Base-by-base conservation (phyloP, 805 yeast species). In the Ogataea populi-albae region DNA sequence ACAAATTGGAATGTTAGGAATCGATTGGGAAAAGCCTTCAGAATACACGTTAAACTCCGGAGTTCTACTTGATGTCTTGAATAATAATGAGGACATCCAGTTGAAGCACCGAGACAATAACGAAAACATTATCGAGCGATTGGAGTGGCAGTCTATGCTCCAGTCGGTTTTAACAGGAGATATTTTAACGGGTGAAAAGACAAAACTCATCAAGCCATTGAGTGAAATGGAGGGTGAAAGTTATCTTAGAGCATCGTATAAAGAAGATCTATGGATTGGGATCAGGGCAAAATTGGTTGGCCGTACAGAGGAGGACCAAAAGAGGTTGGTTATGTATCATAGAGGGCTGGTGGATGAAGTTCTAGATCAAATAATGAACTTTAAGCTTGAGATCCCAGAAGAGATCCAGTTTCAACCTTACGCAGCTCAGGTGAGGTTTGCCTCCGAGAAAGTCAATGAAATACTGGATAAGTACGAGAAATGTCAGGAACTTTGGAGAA, bases 81-180 rank as follows among this genome's bases (percentile, higher is more conserved):
- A 59, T 23, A 55, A 50, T 26, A 47, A 73, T 60, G 62, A 61
- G 40, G 64, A 61, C 34, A 57, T 57, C 17, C 62, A 59, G 28
- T 34, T 60, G 12, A 50, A 54, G 21, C 41, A 53, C 27, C 38
- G 55, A 1, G 48, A 46, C 10, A 59, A 54, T 16, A 58, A 55
- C 29, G 50, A 46, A 3, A 45, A 35, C 10, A 78, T 81, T 6
- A 51, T 79, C 8, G 97, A 88, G 54, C 71, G 98, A 32, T 66
- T 89, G 9, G 96, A 88, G 61, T 93, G 98, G 98, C 98, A 93
- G 61, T 76, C 91, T 0, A 87, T 93, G 95, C 69, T 93, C 32
- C 74, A 85, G 8, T 74, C 88, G 3, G 98, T 93, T 3, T 72
- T 93, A 23, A 91, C 94, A 3, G 98, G 98, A 48, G 98, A 93